Evolutionary conservation across 164 flowering plant species (phyloP).

Genomic region (Akebia trifoliata): DNA sequence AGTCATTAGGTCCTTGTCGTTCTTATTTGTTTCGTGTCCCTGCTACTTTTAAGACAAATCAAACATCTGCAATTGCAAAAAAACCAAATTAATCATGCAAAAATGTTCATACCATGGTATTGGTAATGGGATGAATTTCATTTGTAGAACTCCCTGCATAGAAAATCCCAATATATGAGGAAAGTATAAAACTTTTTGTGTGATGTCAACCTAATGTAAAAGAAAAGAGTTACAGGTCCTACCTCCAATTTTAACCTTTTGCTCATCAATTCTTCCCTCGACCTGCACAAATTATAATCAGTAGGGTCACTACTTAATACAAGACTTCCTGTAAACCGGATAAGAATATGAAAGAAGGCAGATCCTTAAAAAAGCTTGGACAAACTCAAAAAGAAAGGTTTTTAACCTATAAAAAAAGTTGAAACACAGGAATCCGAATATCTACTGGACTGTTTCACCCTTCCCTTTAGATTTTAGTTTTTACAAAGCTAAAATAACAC

Average conservation of each 20-base stretch:
- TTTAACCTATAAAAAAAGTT: too few relatives aligned
- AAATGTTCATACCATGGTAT: conserved; percentile 16
- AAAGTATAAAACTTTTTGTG: background rate
- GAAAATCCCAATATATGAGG: background rate
- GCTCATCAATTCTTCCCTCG: conserved; percentile 3
- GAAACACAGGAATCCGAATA: too few relatives aligned
- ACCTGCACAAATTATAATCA: conserved; percentile 11
- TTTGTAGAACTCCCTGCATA: conserved; percentile 11
- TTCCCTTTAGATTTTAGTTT: background rate
- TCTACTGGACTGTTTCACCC: too few relatives aligned
- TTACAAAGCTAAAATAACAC: background rate
- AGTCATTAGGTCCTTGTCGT: conserved; percentile 17
- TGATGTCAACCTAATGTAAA: background rate
- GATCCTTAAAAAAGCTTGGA: too few relatives aligned
- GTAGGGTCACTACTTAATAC: background rate
- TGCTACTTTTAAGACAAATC: conserved; percentile 9
- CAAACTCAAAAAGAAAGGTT: too few relatives aligned
- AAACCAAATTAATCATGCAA: background rate
- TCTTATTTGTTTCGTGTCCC: conserved; percentile 22
- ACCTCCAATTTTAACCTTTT: conserved; percentile 9
- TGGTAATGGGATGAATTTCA: conserved; percentile 9
- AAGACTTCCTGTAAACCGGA: background rate
- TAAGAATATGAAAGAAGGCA: background rate
- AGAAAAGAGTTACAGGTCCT: background rate
- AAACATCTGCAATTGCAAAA: background rate